A percentile compares a stretch with the other conserved stretches of the same genome.
Evolutionary conservation across 306 rosid genomes (phyloP).

Genomic region (Cicer judaicum): DNA sequence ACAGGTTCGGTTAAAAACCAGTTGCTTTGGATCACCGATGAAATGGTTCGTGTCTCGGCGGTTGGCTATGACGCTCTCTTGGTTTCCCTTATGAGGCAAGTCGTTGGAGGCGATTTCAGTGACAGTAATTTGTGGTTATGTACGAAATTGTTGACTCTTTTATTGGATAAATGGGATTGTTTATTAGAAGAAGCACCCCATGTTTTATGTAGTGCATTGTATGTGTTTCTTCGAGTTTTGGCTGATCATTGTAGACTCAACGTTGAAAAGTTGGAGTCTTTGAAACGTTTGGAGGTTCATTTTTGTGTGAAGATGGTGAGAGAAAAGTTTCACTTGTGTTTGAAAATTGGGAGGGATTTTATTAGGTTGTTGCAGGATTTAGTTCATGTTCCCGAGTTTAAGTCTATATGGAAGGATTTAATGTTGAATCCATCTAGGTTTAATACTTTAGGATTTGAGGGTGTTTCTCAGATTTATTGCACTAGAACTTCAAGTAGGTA

Average conservation of each 20-base stretch:
- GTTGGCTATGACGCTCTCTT: constrained; percentile 61
- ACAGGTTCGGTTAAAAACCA: constrained; percentile 55
- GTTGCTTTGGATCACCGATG: constrained; percentile 59
- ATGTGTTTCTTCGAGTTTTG: constrained; percentile 70
- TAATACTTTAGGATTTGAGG: constrained; percentile 52
- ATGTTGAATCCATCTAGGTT: constrained; percentile 53
- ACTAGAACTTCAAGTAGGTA: constrained; percentile 64
- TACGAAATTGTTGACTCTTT: constrained; percentile 56
- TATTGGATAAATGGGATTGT: constrained; percentile 55
- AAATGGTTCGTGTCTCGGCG: constrained; percentile 60
- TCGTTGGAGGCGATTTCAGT: constrained; percentile 63
- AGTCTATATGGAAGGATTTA: constrained; percentile 69
- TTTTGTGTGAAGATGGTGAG: constrained; percentile 68
- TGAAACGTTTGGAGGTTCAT: constrained; percentile 65
- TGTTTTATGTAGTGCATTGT: constrained; percentile 64
- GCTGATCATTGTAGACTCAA: constrained; percentile 62
- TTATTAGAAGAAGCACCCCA: constrained; percentile 60
- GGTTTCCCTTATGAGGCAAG: constrained; percentile 73
- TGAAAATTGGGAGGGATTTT: constrained; percentile 82
- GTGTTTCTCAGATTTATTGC: constrained; percentile 65
- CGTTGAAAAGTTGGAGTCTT: constrained; percentile 50
- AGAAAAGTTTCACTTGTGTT: constrained; percentile 70
- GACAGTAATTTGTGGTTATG: constrained; percentile 73
- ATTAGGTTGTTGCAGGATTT: constrained; percentile 75
- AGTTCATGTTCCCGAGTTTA: constrained; percentile 67